Conservation (phyloP, 257 asterid species). For the Coffea eugenioides region DNA sequence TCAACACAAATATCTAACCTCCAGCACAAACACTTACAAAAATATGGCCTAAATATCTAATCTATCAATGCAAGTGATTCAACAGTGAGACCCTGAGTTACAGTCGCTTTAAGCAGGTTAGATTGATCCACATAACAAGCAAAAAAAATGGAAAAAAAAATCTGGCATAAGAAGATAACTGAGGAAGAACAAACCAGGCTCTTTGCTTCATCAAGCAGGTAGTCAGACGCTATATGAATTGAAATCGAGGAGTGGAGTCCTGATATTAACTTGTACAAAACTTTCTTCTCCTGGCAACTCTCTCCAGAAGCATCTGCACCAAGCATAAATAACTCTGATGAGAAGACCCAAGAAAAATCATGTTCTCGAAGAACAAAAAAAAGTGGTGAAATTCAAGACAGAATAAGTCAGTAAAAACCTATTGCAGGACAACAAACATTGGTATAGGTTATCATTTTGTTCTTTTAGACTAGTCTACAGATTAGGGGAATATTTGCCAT, state of each 20-base stretch:
- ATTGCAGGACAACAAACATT: not conserved
- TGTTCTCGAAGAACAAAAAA: not conserved
- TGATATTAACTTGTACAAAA: conserved; percentile 80
- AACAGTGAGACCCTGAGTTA: not conserved
- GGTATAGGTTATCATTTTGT: not conserved
- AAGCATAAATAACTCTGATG: not conserved
- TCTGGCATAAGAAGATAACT: not conserved
- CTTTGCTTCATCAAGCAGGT: conserved; percentile 78
- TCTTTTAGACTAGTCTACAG: not conserved
- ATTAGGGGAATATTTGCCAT: not conserved
- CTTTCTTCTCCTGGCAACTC: conserved; percentile 81
- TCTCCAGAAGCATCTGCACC: conserved; percentile 78
- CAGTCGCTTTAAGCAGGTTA: not conserved
- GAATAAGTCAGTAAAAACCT: not conserved
- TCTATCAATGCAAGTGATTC: not conserved
- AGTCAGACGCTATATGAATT: conserved; percentile 78
- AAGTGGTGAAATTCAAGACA: not conserved
- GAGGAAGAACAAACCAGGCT: conserved; percentile 50
- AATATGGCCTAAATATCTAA: not conserved
- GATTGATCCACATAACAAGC: not conserved
- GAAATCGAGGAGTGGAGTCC: conserved; percentile 96
- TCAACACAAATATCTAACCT: no score
- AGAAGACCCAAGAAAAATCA: not conserved
- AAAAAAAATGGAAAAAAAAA: not conserved
- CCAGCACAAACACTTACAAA: not conserved